phyloP scores from a whole-genome alignment of 306 rosid species.

The Cucumis hystrix region DNA sequence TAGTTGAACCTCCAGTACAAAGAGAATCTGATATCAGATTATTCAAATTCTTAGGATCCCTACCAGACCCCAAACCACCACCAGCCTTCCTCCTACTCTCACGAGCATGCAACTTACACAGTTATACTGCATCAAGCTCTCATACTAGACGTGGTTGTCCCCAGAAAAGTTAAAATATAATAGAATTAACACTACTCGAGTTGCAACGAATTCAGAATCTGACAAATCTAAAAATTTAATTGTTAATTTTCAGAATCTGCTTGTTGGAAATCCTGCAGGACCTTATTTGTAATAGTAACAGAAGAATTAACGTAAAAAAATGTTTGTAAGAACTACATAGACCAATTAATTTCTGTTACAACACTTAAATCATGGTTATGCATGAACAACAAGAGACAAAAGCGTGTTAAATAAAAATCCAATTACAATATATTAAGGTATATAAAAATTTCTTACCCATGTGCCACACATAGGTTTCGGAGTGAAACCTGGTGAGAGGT shows the following conservation, averaged over 20 bases:
- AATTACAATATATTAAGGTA: neutral
- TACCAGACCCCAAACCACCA: neutral
- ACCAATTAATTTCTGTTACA: neutral
- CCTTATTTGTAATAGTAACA: neutral
- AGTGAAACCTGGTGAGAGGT: conserved; percentile 71
- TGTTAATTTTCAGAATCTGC: neutral
- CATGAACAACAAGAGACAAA: neutral
- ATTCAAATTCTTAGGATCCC: neutral
- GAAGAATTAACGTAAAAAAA: neutral
- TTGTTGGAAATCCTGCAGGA: neutral
- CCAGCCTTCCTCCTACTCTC: neutral
- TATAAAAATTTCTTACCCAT: conserved; percentile 38
- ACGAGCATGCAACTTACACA: neutral
- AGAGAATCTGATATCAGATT: neutral
- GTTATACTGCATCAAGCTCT: neutral
- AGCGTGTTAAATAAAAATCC: neutral
- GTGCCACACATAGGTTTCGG: conserved; percentile 56
- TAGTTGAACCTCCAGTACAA: neutral
- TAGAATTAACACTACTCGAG: neutral
- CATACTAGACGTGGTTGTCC: neutral
- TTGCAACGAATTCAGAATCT: neutral
- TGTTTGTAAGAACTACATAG: neutral
- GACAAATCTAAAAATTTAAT: neutral
- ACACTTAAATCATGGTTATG: neutral
- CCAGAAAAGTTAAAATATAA: neutral